Conservation (phyloP, 345 rosid genomes). For the Dovyalis caffra region DNA sequence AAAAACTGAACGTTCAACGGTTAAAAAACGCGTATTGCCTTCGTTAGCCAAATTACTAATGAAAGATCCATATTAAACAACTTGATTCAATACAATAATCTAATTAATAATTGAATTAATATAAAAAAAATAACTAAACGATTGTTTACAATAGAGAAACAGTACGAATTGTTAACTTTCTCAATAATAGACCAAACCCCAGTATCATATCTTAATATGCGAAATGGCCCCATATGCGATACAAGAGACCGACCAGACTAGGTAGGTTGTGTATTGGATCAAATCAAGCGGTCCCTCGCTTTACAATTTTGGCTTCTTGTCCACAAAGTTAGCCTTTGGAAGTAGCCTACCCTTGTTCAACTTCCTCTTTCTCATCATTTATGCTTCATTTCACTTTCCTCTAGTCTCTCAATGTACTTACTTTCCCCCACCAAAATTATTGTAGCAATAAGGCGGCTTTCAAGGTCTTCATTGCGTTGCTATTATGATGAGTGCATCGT, state of each 20-base stretch:
- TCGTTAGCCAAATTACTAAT: too few species aligned
- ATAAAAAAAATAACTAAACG: too few species aligned
- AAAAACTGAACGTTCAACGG: too few species aligned
- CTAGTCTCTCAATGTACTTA: background rate
- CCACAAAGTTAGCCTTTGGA: constrained; percentile 36
- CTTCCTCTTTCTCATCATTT: background rate
- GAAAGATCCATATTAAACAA: too few species aligned
- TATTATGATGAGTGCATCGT: constrained; percentile 20
- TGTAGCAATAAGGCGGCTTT: constrained; percentile 30
- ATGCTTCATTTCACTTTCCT: background rate
- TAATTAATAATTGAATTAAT: too few species aligned
- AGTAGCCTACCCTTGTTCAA: background rate
- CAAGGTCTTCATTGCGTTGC: constrained; percentile 21
- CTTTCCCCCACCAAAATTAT: background rate
- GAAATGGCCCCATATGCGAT: constrained; percentile 13
- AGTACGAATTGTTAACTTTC: too few species aligned
- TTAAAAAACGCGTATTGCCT: too few species aligned
- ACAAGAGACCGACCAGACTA: constrained; percentile 24
- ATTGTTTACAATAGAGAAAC: too few species aligned
- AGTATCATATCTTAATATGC: constrained; percentile 3
- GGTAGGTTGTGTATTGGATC: constrained; percentile 22
- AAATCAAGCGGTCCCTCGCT: constrained; percentile 19
- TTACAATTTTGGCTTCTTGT: constrained; percentile 36
- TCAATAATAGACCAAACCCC: constrained; percentile 1
- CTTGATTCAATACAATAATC: too few species aligned